Evolutionary conservation across 257 asterid genomes (phyloP).

Genomic region (Coffea eugenioides): DNA sequence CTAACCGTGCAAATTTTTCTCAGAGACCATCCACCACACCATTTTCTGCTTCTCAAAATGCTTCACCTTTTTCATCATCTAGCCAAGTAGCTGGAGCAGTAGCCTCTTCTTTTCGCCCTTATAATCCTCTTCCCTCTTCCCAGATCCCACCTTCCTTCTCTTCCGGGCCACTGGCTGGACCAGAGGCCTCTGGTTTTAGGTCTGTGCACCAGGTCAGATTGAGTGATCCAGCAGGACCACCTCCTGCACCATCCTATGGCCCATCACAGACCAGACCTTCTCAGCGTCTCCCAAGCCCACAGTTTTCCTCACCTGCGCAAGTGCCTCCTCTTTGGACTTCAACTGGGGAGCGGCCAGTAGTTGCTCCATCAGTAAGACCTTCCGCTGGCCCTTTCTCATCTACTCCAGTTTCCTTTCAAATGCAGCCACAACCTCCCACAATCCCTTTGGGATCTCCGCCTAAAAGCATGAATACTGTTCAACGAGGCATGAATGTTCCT

Average conservation of each 20-base stretch:
- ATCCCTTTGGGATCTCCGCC: constrained; percentile 66
- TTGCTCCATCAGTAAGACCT: constrained; percentile 53
- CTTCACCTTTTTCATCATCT: constrained; percentile 24
- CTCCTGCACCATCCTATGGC: constrained; percentile 57
- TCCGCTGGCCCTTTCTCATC: constrained; percentile 37
- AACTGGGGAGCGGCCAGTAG: constrained; percentile 43
- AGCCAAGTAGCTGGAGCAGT: constrained; percentile 25
- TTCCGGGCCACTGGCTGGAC: no score
- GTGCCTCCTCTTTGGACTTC: constrained; percentile 39
- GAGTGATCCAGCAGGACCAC: constrained; percentile 50
- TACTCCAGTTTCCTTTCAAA: constrained; percentile 35
- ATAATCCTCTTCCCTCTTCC: constrained; percentile 16
- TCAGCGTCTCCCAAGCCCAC: constrained; percentile 56
- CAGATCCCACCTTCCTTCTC: constrained; percentile 20
- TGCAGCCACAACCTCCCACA: constrained; percentile 51
- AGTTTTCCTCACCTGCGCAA: constrained; percentile 41
- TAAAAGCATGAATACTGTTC: constrained; percentile 49
- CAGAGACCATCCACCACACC: constrained; percentile 9
- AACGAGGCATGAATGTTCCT: constrained; percentile 36
- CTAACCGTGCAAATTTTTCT: constrained; percentile 52
- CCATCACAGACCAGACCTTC: constrained; percentile 54
- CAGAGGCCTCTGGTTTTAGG: constrained; percentile 41
- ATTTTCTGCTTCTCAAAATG: constrained; percentile 17
- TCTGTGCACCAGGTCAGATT: constrained; percentile 48
- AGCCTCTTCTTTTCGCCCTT: constrained; percentile 22